These are phyloP conservation scores for Prosopis cineraria DNA, from an alignment of 306 rosid genomes.

Conservation along the genomic window DNA sequence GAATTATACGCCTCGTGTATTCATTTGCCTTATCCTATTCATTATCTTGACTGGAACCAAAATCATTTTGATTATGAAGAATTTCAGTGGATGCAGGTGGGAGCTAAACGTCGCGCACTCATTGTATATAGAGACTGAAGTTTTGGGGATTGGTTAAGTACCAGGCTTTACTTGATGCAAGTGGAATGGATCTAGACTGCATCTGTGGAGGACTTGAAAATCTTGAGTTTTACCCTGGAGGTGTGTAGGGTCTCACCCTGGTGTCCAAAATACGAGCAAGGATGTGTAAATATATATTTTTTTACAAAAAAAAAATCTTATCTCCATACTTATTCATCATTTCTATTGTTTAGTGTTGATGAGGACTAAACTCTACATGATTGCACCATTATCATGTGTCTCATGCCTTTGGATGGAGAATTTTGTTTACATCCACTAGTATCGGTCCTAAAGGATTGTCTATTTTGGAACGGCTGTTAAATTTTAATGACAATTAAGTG, in stretches of 20 bases:
- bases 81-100: slow-evolving; percentile 53
- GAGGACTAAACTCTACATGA: slow-evolving; percentile 38
- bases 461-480: neutral
- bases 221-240: neutral
- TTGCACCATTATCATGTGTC: slow-evolving; percentile 7
- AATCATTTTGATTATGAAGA: slow-evolving; percentile 18
- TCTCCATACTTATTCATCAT: slow-evolving; percentile 17
- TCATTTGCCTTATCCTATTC: neutral
- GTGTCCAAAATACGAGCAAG: slow-evolving; percentile 25
- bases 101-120: slow-evolving; percentile 23
- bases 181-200: slow-evolving; percentile 30
- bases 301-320: slow-evolving; percentile 33
- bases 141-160: neutral
- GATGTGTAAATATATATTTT: slow-evolving; percentile 45
- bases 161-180: slow-evolving; percentile 32
- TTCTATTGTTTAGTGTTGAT: slow-evolving; percentile 23
- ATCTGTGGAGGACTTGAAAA: neutral
- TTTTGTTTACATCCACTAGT: slow-evolving; percentile 30
- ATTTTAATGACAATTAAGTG: no score
- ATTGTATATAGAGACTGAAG: neutral
- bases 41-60: neutral
- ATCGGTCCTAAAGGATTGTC: slow-evolving; percentile 9
- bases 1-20: neutral
- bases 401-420: slow-evolving; percentile 32
- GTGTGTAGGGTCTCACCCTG: neutral